Evolutionary conservation across 345 rosid species (phyloP), one percentile per base, ranked within the genome.

Genomic region (Hypericum perforatum): DNA sequence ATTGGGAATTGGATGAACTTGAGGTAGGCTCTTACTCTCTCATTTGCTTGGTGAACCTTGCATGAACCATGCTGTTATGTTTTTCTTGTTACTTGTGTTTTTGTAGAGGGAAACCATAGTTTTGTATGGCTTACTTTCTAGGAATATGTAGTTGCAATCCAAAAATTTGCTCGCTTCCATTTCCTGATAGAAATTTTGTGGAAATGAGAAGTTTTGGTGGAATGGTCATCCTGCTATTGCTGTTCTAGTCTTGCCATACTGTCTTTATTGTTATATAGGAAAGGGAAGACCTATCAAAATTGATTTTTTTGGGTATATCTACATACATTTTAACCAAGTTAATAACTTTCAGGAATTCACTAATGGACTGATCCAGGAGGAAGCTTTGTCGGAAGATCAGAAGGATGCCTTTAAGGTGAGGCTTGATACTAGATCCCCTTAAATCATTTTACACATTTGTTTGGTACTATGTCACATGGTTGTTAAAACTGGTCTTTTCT

Each of bases 1-100:
- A 94, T 74, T 94, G 99, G 99, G 89, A 78, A 54, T 13, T 84
- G 16, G 99, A 94, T 47, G 89, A 86, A 51, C 70, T 84, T 62
- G 84, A 94, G 82, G 99, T 94, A 70, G 60, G 53, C 63, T 12
- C 16, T 53, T 62, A 53, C 62, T 56, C 13, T 64, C 43, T 11
- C 11, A 43, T 49, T 46, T 48, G 56, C 4, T 22, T 22, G 32
- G 41, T 37, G 37, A 43, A 14, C 47, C 47, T 0, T 50, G 41
- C 42, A 49, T 36, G 39, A 3, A 11, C 12, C 46, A 12, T 55
- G 37, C 29, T 62, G 45, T 37, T 46, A 56, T 43, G 58, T 42
- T 37, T 41, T 37, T 43, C 6, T 9, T 0, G 44, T 22, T 14
- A 32, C 45, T 10, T 46, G 53, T 41, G 12, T 5, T 14, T 22